Evolutionary conservation across 2,329 filamentous ascomycete species (phyloP), one percentile per base, ranked within the genome.

Genomic region (Pseudogymnoascus verrucosus): DNA sequence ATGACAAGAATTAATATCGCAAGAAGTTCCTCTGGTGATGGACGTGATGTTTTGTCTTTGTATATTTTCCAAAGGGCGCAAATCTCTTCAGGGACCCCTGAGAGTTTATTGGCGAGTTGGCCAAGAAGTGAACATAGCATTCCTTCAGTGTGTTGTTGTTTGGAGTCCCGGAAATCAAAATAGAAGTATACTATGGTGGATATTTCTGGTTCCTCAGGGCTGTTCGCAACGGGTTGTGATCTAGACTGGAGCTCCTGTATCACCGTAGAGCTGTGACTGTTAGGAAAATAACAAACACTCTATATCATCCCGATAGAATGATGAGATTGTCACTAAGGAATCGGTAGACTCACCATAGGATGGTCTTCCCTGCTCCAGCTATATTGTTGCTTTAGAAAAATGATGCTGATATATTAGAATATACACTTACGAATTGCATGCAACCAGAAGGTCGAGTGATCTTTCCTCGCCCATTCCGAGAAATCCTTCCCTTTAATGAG

Each of bases 321-420:
- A 10, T 26, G 7, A 19, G n/a, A 1, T 10, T 26, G 5, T 26
- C 21, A n/a, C 42, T 47, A 26, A 47, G 12, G 12, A 12, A 5
- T 23, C 6, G 12, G 42, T 26, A 14, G 23, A 16, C 40, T 31
- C 64, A 64, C 60, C 64, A 61, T 28, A 70, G 51, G 23, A 68
- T 39, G 1, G 66, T 69, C 57, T 68, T 70, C 10, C 68, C 66
- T 2, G 68, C 66, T 6, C 67, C 65, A 26, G 68, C 65, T 68
- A 60, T n/a, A 28, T n/a, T 7, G 6, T 4, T 51, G 6, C 14
- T 51, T 51, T 51, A 28, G 23, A 7, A n/a, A 51, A 14, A 34
- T 3, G 14, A 8, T n/a, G 14, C 10, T 37, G 7, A 28, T 19
- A 16, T 12, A 21, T 36, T 6, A n/a, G 12, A 63, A 31, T 8